Base-by-base conservation (phyloP, 1,139 yeast genomes). In the Protomyces inouyei region DNA sequence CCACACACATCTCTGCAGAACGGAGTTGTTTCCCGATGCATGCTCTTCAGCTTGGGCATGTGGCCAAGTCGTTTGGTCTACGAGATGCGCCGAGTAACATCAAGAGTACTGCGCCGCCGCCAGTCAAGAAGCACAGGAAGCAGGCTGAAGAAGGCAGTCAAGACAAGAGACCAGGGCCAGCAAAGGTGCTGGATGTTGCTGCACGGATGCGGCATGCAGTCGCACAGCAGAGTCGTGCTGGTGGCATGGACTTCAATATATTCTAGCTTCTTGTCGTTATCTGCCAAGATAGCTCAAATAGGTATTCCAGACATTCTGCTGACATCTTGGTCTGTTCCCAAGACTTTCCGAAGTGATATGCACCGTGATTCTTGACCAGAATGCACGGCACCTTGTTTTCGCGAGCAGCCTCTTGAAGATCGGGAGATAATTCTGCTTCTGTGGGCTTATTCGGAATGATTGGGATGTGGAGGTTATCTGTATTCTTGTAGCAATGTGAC, bases 1-100 rank as follows among this genome's bases (percentile, higher is more conserved):
- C 98, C n/a, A 93, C 99, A 0, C 99, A 93, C 78, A 82, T 90
- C 67, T 79, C 92, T 0, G 73, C 84, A 1, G 98, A 95, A 74
- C 83, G 93, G 72, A 82, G 80, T 54, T 84, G 82, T 68, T 93
- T 93, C 78, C 91, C 89, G 72, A 85, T 93, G 38, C 88, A 87
- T 71, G 77, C 81, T 51, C 78, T 95, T 67, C 99, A 93, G 79
- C 78, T 95, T 70, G 99, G 98, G 28, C 98, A 93, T 78, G 79
- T 95, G 71, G 98, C 98, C 23, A 93, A 93, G 75, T 83, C 95
- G 69, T 95, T 95, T 76, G 99, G 95, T 1, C 79, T 93, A 64
- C 84, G 99, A 76, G 98, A 93, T 71, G 87, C 96, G 2, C 98
- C 98, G 18, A 91, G 90, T 77, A 83, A 83, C 68, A 78, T 87